phyloP scores from a whole-genome alignment of 495 filamentous ascomycete species.

The Parathielavia appendiculata region DNA sequence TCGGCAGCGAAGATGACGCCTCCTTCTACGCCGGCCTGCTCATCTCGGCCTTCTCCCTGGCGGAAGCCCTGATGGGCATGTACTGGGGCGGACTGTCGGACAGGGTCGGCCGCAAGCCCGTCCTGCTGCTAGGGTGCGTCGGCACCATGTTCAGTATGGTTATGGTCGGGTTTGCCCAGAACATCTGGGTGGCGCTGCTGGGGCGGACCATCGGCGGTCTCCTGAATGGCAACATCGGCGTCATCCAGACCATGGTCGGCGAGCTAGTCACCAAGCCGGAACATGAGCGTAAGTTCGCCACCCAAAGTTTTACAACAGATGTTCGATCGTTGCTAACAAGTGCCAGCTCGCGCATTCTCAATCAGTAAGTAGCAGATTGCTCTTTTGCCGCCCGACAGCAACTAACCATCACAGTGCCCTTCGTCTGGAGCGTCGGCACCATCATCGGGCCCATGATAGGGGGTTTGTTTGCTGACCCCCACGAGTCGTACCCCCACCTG shows the following conservation, averaged over 20 bases:
- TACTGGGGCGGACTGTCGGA: constrained; percentile 83
- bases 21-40: constrained; percentile 81
- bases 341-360: constrained; percentile 67
- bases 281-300: constrained; percentile 65
- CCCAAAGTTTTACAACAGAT: neutral
- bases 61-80: constrained; percentile 76
- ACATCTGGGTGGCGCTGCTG: constrained; percentile 69
- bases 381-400: neutral
- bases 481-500: constrained; percentile 58
- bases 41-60: constrained; percentile 76
- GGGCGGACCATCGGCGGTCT: constrained; percentile 73
- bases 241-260: constrained; percentile 90
- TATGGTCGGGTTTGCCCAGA: constrained; percentile 75
- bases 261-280: constrained; percentile 73
- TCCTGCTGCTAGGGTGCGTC: constrained; percentile 70
- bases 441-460: constrained; percentile 80
- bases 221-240: constrained; percentile 82
- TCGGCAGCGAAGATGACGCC: constrained; percentile 63
- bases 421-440: constrained; percentile 81
- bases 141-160: constrained; percentile 76
- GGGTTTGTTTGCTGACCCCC: constrained; percentile 69
- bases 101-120: constrained; percentile 75
- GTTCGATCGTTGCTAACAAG: constrained; percentile 23
- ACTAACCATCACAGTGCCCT: constrained; percentile 52
- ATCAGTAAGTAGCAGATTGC: constrained; percentile 38